Evolutionary conservation across 768 basidiomycete species (phyloP), one percentile per base, ranked within the genome.

Genomic region (Lactifluus echinatus): DNA sequence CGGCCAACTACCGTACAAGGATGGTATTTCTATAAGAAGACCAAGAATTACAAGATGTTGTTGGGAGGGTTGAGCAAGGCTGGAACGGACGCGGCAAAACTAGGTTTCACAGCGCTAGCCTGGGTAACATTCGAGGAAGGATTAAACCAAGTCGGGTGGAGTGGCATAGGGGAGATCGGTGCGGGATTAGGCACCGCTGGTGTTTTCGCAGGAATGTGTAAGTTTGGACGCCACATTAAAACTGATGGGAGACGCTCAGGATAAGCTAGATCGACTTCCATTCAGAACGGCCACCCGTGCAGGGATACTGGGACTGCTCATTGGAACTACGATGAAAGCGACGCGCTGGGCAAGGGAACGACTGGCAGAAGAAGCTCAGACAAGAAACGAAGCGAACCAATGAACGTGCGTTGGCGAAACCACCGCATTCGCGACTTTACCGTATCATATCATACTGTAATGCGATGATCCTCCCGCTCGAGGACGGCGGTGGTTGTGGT

Each of bases 21-120:
- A 57, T 94, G 93, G 92, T 95, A 93, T 70, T 87, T 91, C 65
- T 94, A 95, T 81, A 88, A 91, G 69, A 94, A 94, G 76, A 93
- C 90, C 28, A 95, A 94, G 71, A 94, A 94, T 75, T 94, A 93
- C 76, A 76, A 81, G 64, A 81, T 93, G 63, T 78, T 91, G 66
- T 76, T 83, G 60, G 85, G 79, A 0, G 91, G 79, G 8, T 67
- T 93, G 67, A 81, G 79, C 65, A 83, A 81, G 15, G 91, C 80
- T 6, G 85, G 77, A 1, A 60, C 62, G 55, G 81, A 89, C 50
- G 84, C 78, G 1, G 62, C 69, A 50, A 77, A 74, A 65, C 70
- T 91, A 39, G 76, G 76, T 14, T 63, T 68, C 12, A 68, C 72
- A n/a, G 79, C 72, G 40, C 62, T 74, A 19, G 73, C 69, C 21